phyloP scores from a whole-genome alignment of 2,329 filamentous ascomycete species.

The Exserohilum turcica region DNA sequence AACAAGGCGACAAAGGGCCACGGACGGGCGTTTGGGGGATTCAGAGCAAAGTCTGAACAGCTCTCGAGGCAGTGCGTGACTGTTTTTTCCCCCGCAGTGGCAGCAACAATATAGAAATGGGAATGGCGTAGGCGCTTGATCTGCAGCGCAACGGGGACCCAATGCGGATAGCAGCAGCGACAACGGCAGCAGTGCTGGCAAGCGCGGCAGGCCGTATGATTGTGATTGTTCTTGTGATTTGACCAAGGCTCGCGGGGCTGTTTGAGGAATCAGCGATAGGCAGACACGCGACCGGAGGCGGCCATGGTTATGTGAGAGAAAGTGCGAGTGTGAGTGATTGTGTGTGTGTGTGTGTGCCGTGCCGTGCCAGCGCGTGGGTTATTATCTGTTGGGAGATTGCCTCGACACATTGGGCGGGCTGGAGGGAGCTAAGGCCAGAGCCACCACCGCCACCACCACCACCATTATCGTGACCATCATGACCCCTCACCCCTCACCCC shows the following conservation, averaged over 20 bases:
- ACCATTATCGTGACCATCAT: too few species aligned
- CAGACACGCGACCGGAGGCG: not conserved
- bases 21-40: not conserved
- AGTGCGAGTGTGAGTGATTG: too few species aligned
- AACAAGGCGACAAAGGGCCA: constrained; percentile 1
- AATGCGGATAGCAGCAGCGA: constrained; percentile 28
- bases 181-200: constrained; percentile 5
- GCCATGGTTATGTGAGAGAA: too few species aligned
- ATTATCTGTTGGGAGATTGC: constrained; percentile 26
- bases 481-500: too few species aligned
- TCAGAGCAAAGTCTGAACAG: constrained; percentile 6
- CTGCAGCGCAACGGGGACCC: constrained; percentile 21
- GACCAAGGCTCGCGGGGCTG: not conserved
- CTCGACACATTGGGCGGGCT: constrained; percentile 10
- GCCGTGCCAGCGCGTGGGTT: constrained; percentile 6
- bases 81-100: constrained; percentile 35
- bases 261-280: not conserved
- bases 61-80: constrained; percentile 18
- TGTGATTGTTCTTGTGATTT: too few species aligned
- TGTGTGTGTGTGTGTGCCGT: not conserved
- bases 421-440: constrained; percentile 18
- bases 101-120: too few species aligned
- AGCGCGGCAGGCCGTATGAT: not conserved
- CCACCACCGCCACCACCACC: too few species aligned
- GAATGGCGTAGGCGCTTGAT: constrained; percentile 31